These are phyloP conservation scores for Septoria linicola DNA, from an alignment of 2,329 filamentous ascomycete genomes.

Conservation along the genomic window DNA sequence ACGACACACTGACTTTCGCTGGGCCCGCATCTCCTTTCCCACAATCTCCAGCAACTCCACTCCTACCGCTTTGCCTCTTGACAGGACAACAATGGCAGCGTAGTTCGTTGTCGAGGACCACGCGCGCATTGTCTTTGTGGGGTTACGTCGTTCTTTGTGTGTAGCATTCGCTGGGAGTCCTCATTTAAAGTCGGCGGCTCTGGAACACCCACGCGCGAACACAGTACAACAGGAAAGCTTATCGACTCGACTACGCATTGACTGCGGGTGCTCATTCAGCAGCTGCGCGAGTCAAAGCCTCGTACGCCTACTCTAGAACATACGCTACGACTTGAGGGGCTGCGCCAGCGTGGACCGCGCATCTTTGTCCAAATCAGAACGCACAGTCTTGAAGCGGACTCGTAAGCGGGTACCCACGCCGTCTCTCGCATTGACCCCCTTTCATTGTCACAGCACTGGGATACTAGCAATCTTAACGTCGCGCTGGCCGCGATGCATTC, in stretches of 20 bases:
- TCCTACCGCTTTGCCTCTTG: too few species aligned
- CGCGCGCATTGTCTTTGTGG: too few species aligned
- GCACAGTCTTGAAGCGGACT: not conserved
- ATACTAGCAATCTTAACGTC: constrained; percentile 13
- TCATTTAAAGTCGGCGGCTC: not conserved
- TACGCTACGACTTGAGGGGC: not conserved
- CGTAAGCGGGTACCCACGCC: not conserved
- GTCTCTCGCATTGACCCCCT: constrained; percentile 15
- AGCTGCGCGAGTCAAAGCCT: constrained; percentile 2
- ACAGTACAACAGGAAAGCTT: not conserved
- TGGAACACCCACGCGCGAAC: not conserved
- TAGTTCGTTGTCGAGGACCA: too few species aligned
- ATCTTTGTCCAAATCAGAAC: constrained; percentile 1
- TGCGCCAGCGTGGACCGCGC: not conserved
- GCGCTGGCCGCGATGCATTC: constrained; percentile 27
- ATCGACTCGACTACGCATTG: constrained; percentile 1
- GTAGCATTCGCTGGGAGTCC: not conserved
- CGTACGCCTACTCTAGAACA: not conserved
- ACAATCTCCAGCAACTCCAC: too few species aligned
- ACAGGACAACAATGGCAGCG: too few species aligned
- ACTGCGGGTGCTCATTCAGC: constrained; percentile 5
- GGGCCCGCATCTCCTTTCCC: too few species aligned
- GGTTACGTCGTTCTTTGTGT: not conserved
- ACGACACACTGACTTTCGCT: too few species aligned
- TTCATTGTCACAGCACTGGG: constrained; percentile 7